Evolutionary conservation across 768 basidiomycete genomes (phyloP).

Genomic region (Mycena rosella): DNA sequence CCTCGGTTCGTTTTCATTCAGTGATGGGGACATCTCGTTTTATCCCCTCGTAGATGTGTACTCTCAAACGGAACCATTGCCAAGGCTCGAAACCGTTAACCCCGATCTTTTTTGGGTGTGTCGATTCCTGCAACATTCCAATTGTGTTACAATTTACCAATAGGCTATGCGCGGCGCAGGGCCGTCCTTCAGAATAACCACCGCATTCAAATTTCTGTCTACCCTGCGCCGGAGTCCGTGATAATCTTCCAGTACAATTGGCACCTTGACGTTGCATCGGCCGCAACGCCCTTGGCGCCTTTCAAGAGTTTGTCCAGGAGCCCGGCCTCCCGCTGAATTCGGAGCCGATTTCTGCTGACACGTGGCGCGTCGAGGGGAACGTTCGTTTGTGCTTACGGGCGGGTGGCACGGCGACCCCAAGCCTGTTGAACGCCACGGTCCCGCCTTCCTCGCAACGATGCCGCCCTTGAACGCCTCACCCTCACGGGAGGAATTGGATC

Average conservation of each 20-base stretch:
- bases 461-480: conserved; percentile 41
- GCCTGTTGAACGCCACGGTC: conserved; percentile 47
- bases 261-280: conserved; percentile 48
- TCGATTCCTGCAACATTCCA: too few species aligned
- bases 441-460: conserved; percentile 48
- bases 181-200: conserved; percentile 56
- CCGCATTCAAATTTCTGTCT: conserved; percentile 53
- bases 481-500: conserved; percentile 50
- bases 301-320: conserved; percentile 49
- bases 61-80: conserved; percentile 50
- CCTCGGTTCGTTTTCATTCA: conserved; percentile 34
- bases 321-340: conserved; percentile 50
- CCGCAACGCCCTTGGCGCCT: conserved; percentile 48
- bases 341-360: conserved; percentile 52
- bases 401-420: conserved; percentile 55
- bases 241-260: conserved; percentile 55
- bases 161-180: conserved; percentile 58
- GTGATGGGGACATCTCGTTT: not conserved
- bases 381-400: conserved; percentile 52
- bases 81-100: conserved; percentile 51
- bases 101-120: conserved; percentile 67
- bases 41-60: conserved; percentile 38
- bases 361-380: conserved; percentile 46
- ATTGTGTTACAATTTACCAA: too few species aligned
- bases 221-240: conserved; percentile 51